Evolutionary conservation across 2,329 filamentous ascomycete genomes (phyloP).

Genomic region (Colletotrichum theobromicola): DNA sequence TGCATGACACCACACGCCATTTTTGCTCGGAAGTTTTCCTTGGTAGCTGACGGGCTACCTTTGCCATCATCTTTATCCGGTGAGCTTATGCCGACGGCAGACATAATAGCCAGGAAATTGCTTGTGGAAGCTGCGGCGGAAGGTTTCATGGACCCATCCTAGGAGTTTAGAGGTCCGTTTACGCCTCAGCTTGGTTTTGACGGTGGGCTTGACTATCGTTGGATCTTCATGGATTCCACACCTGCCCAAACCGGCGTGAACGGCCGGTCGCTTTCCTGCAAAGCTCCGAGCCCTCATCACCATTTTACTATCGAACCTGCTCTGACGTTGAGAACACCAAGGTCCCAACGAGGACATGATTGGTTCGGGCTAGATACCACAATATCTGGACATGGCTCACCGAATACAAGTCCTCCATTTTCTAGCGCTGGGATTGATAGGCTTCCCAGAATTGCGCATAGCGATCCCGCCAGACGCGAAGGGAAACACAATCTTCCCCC

Average conservation of each 20-base stretch:
- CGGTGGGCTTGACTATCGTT: conserved; percentile 47
- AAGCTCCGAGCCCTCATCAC: background rate
- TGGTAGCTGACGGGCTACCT: conserved; percentile 36
- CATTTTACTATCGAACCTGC: background rate
- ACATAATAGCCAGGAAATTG: conserved; percentile 43
- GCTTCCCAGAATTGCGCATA: background rate
- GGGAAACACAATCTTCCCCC: background rate
- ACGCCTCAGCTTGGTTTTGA: conserved; percentile 52
- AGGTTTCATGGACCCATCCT: conserved; percentile 30
- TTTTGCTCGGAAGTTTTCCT: conserved; percentile 47
- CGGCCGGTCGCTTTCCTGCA: background rate
- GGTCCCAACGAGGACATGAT: background rate
- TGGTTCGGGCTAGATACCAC: conserved; percentile 18
- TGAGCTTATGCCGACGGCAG: conserved; percentile 45
- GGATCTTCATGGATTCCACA: conserved; percentile 22
- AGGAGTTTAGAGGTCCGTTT: conserved; percentile 46
- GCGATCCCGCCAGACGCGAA: background rate
- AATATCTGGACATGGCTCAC: background rate
- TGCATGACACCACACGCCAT: conserved; percentile 46
- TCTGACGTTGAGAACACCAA: background rate
- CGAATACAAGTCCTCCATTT: background rate
- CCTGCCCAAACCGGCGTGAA: background rate
- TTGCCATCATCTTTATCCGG: conserved; percentile 37
- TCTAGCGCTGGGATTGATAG: background rate
- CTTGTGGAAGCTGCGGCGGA: conserved; percentile 30